These are phyloP conservation scores for Pueraria montana DNA, from an alignment of 306 rosid species.

Conservation along the genomic window DNA sequence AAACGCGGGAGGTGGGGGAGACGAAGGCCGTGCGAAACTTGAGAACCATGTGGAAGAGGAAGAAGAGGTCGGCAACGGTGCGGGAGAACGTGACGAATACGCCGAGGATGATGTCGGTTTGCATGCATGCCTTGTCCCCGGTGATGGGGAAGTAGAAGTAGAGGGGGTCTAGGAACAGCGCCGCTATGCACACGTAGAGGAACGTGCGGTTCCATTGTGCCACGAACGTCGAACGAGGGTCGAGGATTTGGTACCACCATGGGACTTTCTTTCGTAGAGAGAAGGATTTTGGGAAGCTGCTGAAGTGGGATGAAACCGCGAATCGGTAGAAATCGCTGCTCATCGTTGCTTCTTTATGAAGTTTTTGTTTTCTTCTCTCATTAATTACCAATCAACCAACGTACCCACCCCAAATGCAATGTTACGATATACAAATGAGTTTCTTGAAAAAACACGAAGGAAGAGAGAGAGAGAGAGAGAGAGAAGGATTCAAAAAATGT, in stretches of 20 bases:
- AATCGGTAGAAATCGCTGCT: conserved; percentile 14
- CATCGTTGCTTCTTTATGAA: background rate
- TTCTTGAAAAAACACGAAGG: too few relatives aligned
- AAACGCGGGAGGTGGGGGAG: conserved; percentile 60
- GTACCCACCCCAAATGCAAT: too few relatives aligned
- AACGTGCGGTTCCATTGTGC: conserved; percentile 72
- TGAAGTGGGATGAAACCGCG: conserved; percentile 49
- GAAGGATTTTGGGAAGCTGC: conserved; percentile 56
- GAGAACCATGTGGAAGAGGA: conserved; percentile 66
- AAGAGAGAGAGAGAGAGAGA: background rate
- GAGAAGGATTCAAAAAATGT: background rate
- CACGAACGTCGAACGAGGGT: conserved; percentile 69
- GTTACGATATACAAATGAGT: too few relatives aligned
- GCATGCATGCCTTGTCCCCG: conserved; percentile 70
- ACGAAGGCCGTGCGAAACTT: conserved; percentile 79
- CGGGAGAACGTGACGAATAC: conserved; percentile 71
- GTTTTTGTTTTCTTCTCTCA: background rate
- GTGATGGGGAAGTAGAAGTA: conserved; percentile 78
- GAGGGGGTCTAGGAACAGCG: conserved; percentile 88
- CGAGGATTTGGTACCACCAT: conserved; percentile 78
- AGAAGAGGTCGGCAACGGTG: conserved; percentile 76
- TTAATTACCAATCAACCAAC: too few relatives aligned
- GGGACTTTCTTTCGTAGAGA: conserved; percentile 65
- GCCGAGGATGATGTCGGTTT: conserved; percentile 60
- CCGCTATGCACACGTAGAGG: conserved; percentile 64